phyloP scores from a whole-genome alignment of 106 monocot genomes.

The Allium cepa region DNA sequence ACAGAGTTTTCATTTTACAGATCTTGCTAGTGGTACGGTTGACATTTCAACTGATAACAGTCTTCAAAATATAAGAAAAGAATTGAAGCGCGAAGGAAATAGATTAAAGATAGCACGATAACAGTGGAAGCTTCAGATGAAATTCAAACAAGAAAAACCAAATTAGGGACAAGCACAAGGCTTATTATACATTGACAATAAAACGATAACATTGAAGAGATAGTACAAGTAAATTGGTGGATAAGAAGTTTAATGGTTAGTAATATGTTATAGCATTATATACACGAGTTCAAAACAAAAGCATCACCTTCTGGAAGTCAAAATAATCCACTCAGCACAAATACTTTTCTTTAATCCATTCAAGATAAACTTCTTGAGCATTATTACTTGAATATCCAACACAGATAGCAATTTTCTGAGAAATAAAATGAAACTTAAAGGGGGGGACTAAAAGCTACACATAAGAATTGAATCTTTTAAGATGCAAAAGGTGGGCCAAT shows the following conservation, averaged over 20 bases:
- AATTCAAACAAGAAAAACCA: too few species aligned
- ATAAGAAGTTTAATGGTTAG: background rate
- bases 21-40: too few species aligned
- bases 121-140: too few species aligned
- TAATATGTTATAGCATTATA: conserved; percentile 1
- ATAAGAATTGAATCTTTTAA: conserved; percentile 5
- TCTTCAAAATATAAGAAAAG: too few species aligned
- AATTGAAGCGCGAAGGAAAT: background rate
- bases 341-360: conserved; percentile 6
- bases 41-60: too few species aligned
- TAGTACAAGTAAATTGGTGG: background rate
- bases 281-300: conserved; percentile 1
- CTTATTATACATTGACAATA: too few species aligned
- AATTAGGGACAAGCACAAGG: too few species aligned
- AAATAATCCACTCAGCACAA: background rate
- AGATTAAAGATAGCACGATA: background rate
- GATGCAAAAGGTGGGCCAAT: background rate
- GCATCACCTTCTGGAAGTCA: conserved; percentile 4
- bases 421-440: background rate
- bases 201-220: background rate
- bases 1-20: too few species aligned
- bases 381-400: background rate
- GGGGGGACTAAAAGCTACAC: background rate
- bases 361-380: background rate
- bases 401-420: conserved; percentile 1